Base-by-base conservation (phyloP, 2,329 filamentous ascomycete genomes). In the Fusarium fracticaudum region DNA sequence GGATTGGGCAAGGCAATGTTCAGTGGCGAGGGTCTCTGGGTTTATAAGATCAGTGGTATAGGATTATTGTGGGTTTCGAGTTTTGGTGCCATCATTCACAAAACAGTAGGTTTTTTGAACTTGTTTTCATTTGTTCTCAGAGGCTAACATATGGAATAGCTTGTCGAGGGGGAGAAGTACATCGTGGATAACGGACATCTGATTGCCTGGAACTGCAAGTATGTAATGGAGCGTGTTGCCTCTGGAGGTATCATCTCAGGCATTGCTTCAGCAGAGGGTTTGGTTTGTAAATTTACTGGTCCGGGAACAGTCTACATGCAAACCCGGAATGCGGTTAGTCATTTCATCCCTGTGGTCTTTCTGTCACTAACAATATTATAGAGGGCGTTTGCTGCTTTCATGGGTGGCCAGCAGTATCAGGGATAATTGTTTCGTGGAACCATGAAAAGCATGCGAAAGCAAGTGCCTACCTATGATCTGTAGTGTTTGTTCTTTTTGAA, bases 141-240 rank as follows among this genome's bases (percentile, higher is more conserved):
- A 8, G 61, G 38, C 75, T 79, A 33, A 78, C 58, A 17, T 59
- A 17, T 26, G 3, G 47, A 29, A 43, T 57, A 88, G 87, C 85
- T 92, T 35, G 83, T 81, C 50, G 89, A 91, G 18, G 92, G 92
- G 15, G 96, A 98, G 81, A 93, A 92, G 76, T 98, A 98, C 83
- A 94, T 96, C 74, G 91, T 98, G 64, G 94, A 98, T 79, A 98
- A 98, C 78, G 94, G 94, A 7, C 95, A 98, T 77, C 87, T 98
- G 2, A 95, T 98, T 1, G 96, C 96, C 0, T 99, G 96, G 96
- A 98, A 98, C 81, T 95, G 93, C 80, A 94, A 97, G 79, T 99
- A 98, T 79, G 88, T 94, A 9, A 91, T 99, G 72, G 95, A 98
- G 84, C 91, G 96, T 22, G 93, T 97, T 8, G 92, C 96, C 0